Percentiles rank a stretch among this genome's conserved stretches.
These are phyloP conservation scores for Coemansia sp. DNA, from an alignment of 192 early-diverging fungal genomes.

Conservation along the genomic window DNA sequence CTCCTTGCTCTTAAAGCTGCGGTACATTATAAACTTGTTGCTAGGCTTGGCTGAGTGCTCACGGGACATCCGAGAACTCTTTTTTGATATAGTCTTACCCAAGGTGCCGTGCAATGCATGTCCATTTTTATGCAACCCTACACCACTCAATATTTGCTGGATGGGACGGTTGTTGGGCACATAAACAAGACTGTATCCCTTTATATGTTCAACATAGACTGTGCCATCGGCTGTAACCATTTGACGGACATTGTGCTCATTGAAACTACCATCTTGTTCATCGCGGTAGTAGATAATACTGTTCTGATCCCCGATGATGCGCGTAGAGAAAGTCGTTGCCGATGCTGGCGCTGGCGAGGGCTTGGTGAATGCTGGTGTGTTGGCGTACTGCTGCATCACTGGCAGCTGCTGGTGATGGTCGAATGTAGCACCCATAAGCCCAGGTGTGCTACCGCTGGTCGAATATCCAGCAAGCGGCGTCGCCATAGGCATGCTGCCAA, in stretches of 20 bases:
- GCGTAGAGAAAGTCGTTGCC: conserved; percentile 15
- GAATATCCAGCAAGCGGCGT: background rate
- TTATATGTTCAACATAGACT: conserved; percentile 44
- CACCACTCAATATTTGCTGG: conserved; percentile 23
- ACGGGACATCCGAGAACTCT: too few species aligned
- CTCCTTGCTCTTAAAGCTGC: conserved; percentile 49
- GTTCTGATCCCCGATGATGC: conserved; percentile 27
- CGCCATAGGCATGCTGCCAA: conserved; percentile 16
- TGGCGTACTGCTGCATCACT: conserved; percentile 26
- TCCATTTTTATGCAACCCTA: conserved; percentile 5
- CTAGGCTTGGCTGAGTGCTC: conserved; percentile 37
- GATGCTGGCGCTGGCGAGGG: conserved; percentile 14
- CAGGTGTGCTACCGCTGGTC: conserved; percentile 15
- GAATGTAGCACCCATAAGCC: conserved; percentile 12
- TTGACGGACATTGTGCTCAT: conserved; percentile 38
- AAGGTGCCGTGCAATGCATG: background rate
- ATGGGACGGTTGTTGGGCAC: conserved; percentile 22
- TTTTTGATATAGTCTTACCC: too few species aligned
- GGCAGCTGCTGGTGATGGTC: conserved; percentile 17
- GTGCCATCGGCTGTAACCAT: conserved; percentile 35
- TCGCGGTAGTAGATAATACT: conserved; percentile 40
- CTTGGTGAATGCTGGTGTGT: conserved; percentile 9
- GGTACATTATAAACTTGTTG: conserved; percentile 54
- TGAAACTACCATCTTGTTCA: conserved; percentile 6
- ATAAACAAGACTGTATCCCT: conserved; percentile 39